Evolutionary conservation across 768 basidiomycete genomes (phyloP), one percentile per base, ranked within the genome.

Genomic region (Fibroporia radiculosa): DNA sequence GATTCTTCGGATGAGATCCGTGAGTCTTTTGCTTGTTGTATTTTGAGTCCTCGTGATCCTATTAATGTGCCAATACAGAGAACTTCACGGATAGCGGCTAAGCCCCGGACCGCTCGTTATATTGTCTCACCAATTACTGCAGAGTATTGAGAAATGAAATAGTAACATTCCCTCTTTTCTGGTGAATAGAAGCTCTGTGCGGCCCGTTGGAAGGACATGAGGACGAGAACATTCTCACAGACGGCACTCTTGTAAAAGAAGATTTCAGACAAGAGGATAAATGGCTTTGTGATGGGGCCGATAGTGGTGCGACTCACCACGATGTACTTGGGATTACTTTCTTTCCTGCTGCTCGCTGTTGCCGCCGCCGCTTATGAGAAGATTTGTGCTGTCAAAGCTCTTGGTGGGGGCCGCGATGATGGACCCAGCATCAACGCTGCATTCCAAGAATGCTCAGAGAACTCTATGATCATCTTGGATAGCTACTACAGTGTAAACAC

Each of bases 401-500:
- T 63, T 27, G 59, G 61, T 6, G 66, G 60, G 1, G 63, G 62
- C 0, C 58, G 59, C 24, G 66, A 66, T 45, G 66, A 66, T 34
- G 64, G 60, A 0, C 66, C 65, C 14, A 62, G 61, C 24, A 64
- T 68, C 49, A 50, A 59, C 19, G 19, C 48, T 26, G 64, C 63
- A 7, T 68, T 68, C 44, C 34, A 60, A 18, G 44, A 54, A 4
- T 67, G 66, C 50, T 49, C 48, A 29, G 54, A 45, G 12, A 58
- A 60, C n/a, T 53, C 60, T 11, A 60, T 52, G 6, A 38, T 68
- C 43, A 55, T 62, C 25, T 51, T 68, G 13, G 61, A 66, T 56
- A 41, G 53, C 36, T 62, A 58, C 48, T 65, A 66, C 44, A 56
- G 62, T 32, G 69, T 71, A 43, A 61, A 68, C 51, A 65, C 65